phyloP scores from a whole-genome alignment of 768 basidiomycete genomes.

The Suillus occidentalis region DNA sequence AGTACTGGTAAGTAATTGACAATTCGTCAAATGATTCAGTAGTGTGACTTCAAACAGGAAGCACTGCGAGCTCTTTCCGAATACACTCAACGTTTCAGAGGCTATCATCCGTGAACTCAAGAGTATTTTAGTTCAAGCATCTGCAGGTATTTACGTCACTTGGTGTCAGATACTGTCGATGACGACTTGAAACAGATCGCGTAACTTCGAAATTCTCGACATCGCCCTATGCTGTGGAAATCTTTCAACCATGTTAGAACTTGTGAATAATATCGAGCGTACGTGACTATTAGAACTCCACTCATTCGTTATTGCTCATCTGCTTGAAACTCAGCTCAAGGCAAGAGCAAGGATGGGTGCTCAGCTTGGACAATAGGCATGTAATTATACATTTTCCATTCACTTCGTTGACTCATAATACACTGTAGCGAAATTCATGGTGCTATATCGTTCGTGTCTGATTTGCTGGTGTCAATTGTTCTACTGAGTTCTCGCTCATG shows the following conservation, averaged over 20 bases:
- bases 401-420: neutral
- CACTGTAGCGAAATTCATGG: conserved; percentile 29
- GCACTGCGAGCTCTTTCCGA: conserved; percentile 33
- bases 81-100: conserved; percentile 20
- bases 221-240: conserved; percentile 26
- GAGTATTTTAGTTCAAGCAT: conserved; percentile 25
- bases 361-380: conserved; percentile 29
- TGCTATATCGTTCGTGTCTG: conserved; percentile 26
- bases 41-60: conserved; percentile 16
- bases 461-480: neutral
- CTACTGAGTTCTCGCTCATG: neutral
- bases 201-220: conserved; percentile 33
- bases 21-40: neutral
- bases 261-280: conserved; percentile 32
- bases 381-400: neutral
- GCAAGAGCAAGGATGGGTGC: conserved; percentile 11
- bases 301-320: neutral
- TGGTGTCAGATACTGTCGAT: neutral
- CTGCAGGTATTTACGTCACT: conserved; percentile 21
- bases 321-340: neutral
- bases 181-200: conserved; percentile 19
- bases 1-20: conserved; percentile 27
- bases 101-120: conserved; percentile 21
- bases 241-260: conserved; percentile 25
- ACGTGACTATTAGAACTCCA: neutral